Conservation (phyloP, 2,329 filamentous ascomycete genomes). For the Scleromitrula shiraiana region DNA sequence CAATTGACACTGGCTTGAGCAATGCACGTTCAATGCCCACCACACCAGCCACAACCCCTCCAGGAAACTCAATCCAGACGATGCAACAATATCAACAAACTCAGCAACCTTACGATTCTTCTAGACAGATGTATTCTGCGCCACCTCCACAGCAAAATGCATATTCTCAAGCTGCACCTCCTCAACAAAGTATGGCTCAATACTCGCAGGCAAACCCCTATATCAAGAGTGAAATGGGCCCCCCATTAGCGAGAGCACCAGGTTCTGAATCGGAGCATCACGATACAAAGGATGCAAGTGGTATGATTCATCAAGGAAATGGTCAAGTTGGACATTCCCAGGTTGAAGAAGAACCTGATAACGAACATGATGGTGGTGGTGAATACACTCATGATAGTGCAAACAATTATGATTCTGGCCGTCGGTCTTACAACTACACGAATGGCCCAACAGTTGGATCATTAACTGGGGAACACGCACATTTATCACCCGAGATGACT, state of each 20-base stretch:
- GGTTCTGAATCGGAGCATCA: conserved; percentile 51
- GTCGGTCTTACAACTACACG: conserved; percentile 69
- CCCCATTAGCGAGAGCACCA: conserved; percentile 57
- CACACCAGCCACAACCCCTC: conserved; percentile 85
- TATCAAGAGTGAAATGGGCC: conserved; percentile 82
- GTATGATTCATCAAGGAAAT: conserved; percentile 54
- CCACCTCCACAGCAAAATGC: conserved; percentile 57
- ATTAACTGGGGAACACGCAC: conserved; percentile 63
- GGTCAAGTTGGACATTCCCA: conserved; percentile 45
- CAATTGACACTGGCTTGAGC: conserved; percentile 72
- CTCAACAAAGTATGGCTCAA: conserved; percentile 58
- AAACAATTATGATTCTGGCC: conserved; percentile 61
- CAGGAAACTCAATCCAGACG: conserved; percentile 65
- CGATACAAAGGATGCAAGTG: conserved; percentile 57
- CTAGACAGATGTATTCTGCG: conserved; percentile 70
- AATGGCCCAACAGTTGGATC: conserved; percentile 56
- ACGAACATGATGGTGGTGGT: conserved; percentile 62
- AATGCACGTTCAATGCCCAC: conserved; percentile 80
- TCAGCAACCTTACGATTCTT: conserved; percentile 64
- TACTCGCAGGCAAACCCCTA: conserved; percentile 56
- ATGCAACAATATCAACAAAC: conserved; percentile 68
- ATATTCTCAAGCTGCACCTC: conserved; percentile 57
- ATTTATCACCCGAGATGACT: conserved; percentile 74
- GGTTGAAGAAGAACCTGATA: conserved; percentile 61
- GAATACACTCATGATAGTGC: conserved; percentile 84